Conservation (phyloP, 805 yeast species). For the Saccharomycopsis sp. region DNA sequence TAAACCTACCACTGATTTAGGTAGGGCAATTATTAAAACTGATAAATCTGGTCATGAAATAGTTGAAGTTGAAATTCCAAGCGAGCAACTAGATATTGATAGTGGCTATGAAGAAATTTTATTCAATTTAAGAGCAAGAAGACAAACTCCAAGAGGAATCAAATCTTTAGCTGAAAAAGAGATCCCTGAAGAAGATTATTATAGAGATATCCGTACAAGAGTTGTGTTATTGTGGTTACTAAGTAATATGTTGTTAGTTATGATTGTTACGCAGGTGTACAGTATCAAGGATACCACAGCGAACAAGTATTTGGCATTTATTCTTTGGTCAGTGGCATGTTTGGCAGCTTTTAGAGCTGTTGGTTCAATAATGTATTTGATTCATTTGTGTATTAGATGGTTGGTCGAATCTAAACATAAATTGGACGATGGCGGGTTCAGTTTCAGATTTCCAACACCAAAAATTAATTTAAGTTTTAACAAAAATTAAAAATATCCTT, state of each 20-base stretch:
- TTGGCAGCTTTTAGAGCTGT: slow-evolving; percentile 74
- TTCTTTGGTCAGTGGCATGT: slow-evolving; percentile 88
- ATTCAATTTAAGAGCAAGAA: slow-evolving; percentile 62
- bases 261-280: slow-evolving; percentile 84
- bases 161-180: slow-evolving; percentile 32
- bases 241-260: slow-evolving; percentile 68
- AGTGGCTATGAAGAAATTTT: slow-evolving; percentile 73
- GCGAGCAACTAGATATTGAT: slow-evolving; percentile 70
- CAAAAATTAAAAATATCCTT: neutral
- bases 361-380: slow-evolving; percentile 71
- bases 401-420: slow-evolving; percentile 35
- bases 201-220: slow-evolving; percentile 88
- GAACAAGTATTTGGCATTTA: slow-evolving; percentile 74
- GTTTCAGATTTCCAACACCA: slow-evolving; percentile 20
- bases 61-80: slow-evolving; percentile 69
- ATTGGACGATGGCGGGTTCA: slow-evolving; percentile 30
- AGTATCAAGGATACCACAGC: slow-evolving; percentile 54
- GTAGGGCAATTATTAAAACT: slow-evolving; percentile 75
- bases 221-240: slow-evolving; percentile 96
- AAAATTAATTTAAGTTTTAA: slow-evolving; percentile 15
- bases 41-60: slow-evolving; percentile 80
- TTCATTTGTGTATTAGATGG: slow-evolving; percentile 33
- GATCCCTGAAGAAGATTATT: slow-evolving; percentile 66
- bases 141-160: slow-evolving; percentile 51
- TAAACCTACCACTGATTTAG: slow-evolving; percentile 57